A percentile compares a stretch with the other conserved stretches of the same genome.
Conservation (phyloP, 495 filamentous ascomycete species). For the Aspergillus mulundensis region DNA sequence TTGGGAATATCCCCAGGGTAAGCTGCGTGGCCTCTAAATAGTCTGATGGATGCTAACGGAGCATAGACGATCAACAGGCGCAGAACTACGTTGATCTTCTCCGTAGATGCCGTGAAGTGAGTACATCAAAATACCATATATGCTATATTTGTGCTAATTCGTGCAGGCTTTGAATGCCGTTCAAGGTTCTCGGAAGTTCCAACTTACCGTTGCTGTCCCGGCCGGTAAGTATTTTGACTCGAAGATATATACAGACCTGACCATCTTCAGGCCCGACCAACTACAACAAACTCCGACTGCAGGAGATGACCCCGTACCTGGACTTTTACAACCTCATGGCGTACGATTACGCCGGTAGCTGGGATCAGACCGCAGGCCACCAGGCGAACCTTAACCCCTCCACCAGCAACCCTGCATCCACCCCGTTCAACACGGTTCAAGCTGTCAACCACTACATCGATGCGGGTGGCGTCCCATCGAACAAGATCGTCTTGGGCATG, state of each 20-base stretch:
- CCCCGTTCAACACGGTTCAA: constrained; percentile 47
- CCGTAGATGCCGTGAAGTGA: constrained; percentile 53
- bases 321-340: constrained; percentile 84
- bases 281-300: constrained; percentile 63
- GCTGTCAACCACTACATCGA: constrained; percentile 59
- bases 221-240: constrained; percentile 26
- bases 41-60: constrained; percentile 6
- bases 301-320: constrained; percentile 66
- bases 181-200: constrained; percentile 56
- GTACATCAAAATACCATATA: background rate
- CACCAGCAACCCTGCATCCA: constrained; percentile 49
- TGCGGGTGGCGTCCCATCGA: constrained; percentile 51
- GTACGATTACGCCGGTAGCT: constrained; percentile 76
- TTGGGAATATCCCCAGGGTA: constrained; percentile 55
- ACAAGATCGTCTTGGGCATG: constrained; percentile 80
- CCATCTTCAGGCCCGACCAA: constrained; percentile 48
- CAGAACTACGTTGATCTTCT: constrained; percentile 68
- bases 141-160: background rate
- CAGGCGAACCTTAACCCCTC: constrained; percentile 72
- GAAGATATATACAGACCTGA: background rate
- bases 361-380: constrained; percentile 71
- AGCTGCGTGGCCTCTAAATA: background rate
- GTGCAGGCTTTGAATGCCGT: constrained; percentile 57
- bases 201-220: constrained; percentile 71
- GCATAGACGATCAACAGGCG: constrained; percentile 53